phyloP scores from a whole-genome alignment of 768 basidiomycete genomes.

The Lentinula edodes region DNA sequence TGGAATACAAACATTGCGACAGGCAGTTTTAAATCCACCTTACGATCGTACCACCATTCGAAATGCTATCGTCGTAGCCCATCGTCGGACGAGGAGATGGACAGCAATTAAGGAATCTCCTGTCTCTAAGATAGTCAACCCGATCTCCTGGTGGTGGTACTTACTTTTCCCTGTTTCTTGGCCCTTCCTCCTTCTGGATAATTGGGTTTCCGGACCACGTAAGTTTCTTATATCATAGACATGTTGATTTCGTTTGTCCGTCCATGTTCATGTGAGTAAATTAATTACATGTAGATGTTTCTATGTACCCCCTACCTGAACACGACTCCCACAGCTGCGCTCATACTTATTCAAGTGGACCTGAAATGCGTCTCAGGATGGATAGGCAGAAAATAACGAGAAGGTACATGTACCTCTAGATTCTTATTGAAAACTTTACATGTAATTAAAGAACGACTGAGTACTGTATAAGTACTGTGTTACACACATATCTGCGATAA shows the following conservation, averaged over 20 bases:
- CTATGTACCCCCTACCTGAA: neutral
- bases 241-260: neutral
- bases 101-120: conserved; percentile 8
- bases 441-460: neutral
- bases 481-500: neutral
- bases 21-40: conserved; percentile 43
- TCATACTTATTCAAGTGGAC: neutral
- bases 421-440: too few relatives aligned
- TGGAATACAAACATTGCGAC: conserved; percentile 35
- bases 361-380: too few relatives aligned
- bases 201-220: neutral
- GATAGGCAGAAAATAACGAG: too few relatives aligned
- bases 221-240: neutral
- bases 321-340: too few relatives aligned
- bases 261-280: neutral
- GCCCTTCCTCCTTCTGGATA: neutral
- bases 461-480: neutral
- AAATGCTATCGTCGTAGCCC: conserved; percentile 37
- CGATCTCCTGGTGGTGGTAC: conserved; percentile 1
- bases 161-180: neutral
- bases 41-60: conserved; percentile 49
- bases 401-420: too few relatives aligned
- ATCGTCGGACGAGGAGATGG: conserved; percentile 29
- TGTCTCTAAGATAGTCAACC: neutral
- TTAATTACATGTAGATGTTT: neutral